Conservation (phyloP, 768 basidiomycete species). For the Suillus lakei region DNA sequence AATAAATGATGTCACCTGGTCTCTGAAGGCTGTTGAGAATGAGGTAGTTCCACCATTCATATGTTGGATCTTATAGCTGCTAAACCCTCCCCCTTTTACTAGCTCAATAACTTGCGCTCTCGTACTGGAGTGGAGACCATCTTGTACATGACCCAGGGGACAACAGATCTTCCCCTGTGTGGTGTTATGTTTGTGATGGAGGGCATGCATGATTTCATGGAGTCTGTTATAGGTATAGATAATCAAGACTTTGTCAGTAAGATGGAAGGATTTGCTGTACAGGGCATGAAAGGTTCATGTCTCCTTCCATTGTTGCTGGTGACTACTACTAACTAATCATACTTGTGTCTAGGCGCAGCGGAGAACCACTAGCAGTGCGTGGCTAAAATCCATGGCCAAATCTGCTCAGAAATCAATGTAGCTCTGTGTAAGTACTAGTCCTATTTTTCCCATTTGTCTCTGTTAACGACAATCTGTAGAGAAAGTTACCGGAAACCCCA, state of each 20-base stretch:
- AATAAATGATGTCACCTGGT: conserved; percentile 12
- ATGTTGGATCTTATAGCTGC: too few species aligned
- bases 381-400: not conserved
- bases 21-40: conserved; percentile 8
- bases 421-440: not conserved
- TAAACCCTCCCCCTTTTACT: too few species aligned
- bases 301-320: too few species aligned
- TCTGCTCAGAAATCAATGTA: conserved; percentile 1
- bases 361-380: conserved; percentile 6
- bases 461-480: too few species aligned
- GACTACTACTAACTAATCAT: too few species aligned
- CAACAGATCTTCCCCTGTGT: conserved; percentile 5
- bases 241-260: conserved; percentile 12
- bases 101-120: conserved; percentile 9
- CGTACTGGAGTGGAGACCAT: conserved; percentile 13
- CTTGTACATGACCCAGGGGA: conserved; percentile 7
- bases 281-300: conserved; percentile 14
- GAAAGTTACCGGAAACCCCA: not conserved
- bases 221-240: conserved; percentile 5
- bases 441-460: too few species aligned
- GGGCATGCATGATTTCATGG: conserved; percentile 12
- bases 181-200: conserved; percentile 7
- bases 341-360: conserved; percentile 7
- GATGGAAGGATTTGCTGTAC: conserved; percentile 11
- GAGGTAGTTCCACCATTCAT: too few species aligned